Percentiles rank a stretch among this genome's conserved stretches.
Conservation (phyloP, 331 rosid species). For the Malus hybrid region DNA sequence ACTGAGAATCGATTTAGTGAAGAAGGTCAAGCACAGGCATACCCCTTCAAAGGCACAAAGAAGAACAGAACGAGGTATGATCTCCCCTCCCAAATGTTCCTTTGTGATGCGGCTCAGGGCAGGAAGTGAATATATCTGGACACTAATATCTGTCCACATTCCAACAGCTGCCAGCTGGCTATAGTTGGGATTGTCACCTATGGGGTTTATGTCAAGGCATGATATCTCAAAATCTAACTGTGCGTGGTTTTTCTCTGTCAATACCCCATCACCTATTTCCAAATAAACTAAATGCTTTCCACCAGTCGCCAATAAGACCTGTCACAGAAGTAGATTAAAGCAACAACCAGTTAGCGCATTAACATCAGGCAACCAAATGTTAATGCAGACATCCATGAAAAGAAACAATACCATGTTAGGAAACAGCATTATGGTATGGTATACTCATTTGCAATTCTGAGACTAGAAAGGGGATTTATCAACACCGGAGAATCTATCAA, state of each 20-base stretch:
- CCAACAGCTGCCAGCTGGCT: conserved; percentile 92
- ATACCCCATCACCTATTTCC: conserved; percentile 68
- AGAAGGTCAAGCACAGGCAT: conserved; percentile 20
- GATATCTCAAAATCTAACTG: conserved; percentile 81
- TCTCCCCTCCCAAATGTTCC: conserved; percentile 91
- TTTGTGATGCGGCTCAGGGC: conserved; percentile 71
- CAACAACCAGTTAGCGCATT: background rate
- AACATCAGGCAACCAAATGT: background rate
- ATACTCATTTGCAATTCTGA: background rate
- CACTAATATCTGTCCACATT: conserved; percentile 94
- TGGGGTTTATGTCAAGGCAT: conserved; percentile 87
- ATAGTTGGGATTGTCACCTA: conserved; percentile 61
- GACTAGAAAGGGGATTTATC: background rate
- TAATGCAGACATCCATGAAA: background rate
- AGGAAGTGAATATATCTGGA: conserved; percentile 72
- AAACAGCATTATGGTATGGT: background rate
- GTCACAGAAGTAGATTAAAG: conserved; percentile 21
- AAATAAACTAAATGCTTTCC: conserved; percentile 77
- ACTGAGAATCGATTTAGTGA: background rate
- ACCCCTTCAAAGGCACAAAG: conserved; percentile 99
- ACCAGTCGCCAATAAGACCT: conserved; percentile 94
- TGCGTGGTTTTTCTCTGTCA: conserved; percentile 46
- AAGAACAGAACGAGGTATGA: conserved; percentile 92
- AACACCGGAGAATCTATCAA: background rate
- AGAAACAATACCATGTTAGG: background rate